Conservation (phyloP, 2,329 filamentous ascomycete species). For the Ceratocystis lukuohia region DNA sequence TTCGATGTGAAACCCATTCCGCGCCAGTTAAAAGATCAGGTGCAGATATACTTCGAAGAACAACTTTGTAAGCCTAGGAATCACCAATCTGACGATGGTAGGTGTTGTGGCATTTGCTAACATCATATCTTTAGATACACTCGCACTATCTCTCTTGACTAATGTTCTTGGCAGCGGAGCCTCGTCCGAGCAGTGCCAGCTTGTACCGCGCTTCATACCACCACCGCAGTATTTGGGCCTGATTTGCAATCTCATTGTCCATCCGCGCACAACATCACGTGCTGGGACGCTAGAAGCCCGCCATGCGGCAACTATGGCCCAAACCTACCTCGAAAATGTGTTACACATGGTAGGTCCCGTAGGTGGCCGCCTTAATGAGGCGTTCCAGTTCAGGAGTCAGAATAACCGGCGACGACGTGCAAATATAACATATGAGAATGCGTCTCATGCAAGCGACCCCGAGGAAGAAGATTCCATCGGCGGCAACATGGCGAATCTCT, state of each 20-base stretch:
- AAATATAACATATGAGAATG: slow-evolving; percentile 21
- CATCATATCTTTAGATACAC: slow-evolving; percentile 30
- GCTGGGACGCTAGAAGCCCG: slow-evolving; percentile 46
- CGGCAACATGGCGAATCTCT: slow-evolving; percentile 54
- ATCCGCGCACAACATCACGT: slow-evolving; percentile 66
- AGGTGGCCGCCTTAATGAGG: slow-evolving; percentile 54
- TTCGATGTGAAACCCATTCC: slow-evolving; percentile 8
- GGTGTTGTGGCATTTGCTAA: not conserved
- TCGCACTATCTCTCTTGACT: slow-evolving; percentile 51
- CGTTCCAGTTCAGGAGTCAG: slow-evolving; percentile 51
- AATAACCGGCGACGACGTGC: slow-evolving; percentile 25
- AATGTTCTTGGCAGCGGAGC: slow-evolving; percentile 46
- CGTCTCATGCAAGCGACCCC: slow-evolving; percentile 32
- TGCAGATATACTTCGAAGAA: slow-evolving; percentile 20
- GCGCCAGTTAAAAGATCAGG: slow-evolving; percentile 14
- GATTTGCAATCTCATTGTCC: slow-evolving; percentile 66
- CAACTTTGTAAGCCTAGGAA: slow-evolving; percentile 23
- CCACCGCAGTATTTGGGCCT: slow-evolving; percentile 61
- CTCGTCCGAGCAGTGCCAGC: slow-evolving; percentile 23
- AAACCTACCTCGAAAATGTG: slow-evolving; percentile 57
- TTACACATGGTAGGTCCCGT: slow-evolving; percentile 52
- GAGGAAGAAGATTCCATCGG: slow-evolving; percentile 40
- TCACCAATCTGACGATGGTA: not conserved
- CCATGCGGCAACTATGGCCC: slow-evolving; percentile 50
- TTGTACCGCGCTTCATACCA: slow-evolving; percentile 39